Evolutionary conservation across 306 rosid species (phyloP), one percentile per base, ranked within the genome.

Genomic region (Prunus dulcis): DNA sequence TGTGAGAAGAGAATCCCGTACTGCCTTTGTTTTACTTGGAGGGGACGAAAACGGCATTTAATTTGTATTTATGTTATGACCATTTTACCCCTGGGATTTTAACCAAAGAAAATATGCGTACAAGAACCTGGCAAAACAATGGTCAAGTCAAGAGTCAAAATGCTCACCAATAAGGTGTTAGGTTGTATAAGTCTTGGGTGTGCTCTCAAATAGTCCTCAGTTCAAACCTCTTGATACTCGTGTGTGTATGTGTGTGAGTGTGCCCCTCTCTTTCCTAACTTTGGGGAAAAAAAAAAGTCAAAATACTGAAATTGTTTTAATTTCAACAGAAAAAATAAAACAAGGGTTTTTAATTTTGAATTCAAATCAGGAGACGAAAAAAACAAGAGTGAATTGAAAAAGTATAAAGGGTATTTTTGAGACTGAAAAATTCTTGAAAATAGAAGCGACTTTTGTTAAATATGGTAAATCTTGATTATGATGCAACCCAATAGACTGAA

Each of bases 231-330:
- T 7, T 38, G 43, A 38, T 38, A 38, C 0, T 6, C 1, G 9
- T 1, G 10, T 23, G 25, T 23, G 25, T 1, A n/a, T n/a, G n/a
- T 1, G 43, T 38, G 9, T 38, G 9, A 38, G 9, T 7, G 1
- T 38, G 0, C 10, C 0, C 0, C 9, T 38, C 2, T 2, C 0
- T 2, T 38, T 38, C 0, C 9, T 7, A 38, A 38, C 43, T 38
- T 38, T 38, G 2, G 0, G 2, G 0, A 7, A 6, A 38, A 38
- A 38, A 7, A 7, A 38, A 0, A 6, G 43, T 38, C 2, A 38
- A 6, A 38, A 38, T 38, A 2, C 43, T 38, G 43, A 38, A 38
- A 38, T 38, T 38, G 9, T 38, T 38, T 38, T 38, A 6, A 38
- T 38, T 7, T 7, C 9, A 38, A 38, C 43, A 6, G 43, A 38